Base-by-base conservation (phyloP, 2,329 filamentous ascomycete species). In the Sclerotinia borealis region DNA sequence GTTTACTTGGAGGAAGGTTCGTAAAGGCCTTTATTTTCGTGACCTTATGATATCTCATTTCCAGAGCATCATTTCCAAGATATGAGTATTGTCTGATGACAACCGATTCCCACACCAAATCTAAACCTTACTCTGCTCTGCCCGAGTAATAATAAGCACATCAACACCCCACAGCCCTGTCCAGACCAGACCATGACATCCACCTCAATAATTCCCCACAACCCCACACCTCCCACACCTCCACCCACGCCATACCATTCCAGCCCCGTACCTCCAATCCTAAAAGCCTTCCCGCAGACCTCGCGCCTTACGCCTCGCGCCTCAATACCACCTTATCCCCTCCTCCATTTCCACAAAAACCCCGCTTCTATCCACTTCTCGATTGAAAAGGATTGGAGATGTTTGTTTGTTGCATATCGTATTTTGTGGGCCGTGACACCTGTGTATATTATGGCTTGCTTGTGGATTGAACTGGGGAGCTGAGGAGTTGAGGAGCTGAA, bases 401-500 rank as follows among this genome's bases (percentile, higher is more conserved):
- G 7, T 31, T 10, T 17, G 5, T 56, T 56, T 56, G 52, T 56
- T 56, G 52, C 52, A 56, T 41, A 31, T 56, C 52, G 39, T 9
- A 43, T 34, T 25, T 45, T 56, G 52, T 56, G 52, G 52, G 52
- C 52, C 52, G 52, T 56, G 52, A 56, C 52, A 56, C 52, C 34
- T 45, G 39, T 22, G 52, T 34, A 29, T 25, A 22, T 45, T 17
- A 56, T 34, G 52, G 37, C 52, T 45, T 55, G 19, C 37, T 31
- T 31, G 19, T 39, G 37, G 37, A 19, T 10, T 17, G 51, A 2
- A 4, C 27, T 29, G 51, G 41, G 36, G 51, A 25, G 25, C 51
- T 41, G 37, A 29, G 25, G 13, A 19, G 37, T 31, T n/a, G 27
- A 7, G 19, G 51, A 2, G 4, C 27, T 29, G 51, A 55, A 25